phyloP scores from a whole-genome alignment of 208 protist genomes.

The Trypanosoma caninum region DNA sequence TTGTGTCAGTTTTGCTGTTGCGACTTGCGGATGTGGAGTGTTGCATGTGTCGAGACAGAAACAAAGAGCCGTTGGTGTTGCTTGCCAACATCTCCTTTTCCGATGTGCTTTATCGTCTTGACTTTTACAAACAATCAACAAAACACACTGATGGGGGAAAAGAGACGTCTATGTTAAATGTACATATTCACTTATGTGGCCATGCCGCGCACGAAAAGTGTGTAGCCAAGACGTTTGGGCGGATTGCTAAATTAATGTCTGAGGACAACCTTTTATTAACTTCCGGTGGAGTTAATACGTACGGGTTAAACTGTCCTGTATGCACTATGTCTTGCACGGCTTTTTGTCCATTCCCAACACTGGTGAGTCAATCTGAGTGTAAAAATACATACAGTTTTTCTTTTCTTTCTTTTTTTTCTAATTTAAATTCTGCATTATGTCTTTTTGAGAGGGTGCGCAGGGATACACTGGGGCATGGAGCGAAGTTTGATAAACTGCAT shows the following conservation, averaged over 20 bases:
- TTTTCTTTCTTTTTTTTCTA: too few relatives aligned
- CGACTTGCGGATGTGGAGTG: conserved; percentile 55
- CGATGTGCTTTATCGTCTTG: conserved; percentile 31
- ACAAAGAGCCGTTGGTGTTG: conserved; percentile 50
- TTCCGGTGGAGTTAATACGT: conserved; percentile 23
- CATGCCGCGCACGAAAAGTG: conserved; percentile 67
- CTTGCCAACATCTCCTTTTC: conserved; percentile 56
- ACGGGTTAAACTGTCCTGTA: conserved; percentile 65
- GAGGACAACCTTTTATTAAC: background rate
- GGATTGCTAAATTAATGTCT: conserved; percentile 37
- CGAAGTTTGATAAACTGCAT: conserved; percentile 27
- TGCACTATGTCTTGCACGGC: conserved; percentile 64
- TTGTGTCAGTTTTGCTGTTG: conserved; percentile 33
- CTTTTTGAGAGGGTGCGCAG: conserved; percentile 18
- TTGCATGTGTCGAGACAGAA: conserved; percentile 50
- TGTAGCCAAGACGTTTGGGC: conserved; percentile 45
- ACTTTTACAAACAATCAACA: conserved; percentile 19
- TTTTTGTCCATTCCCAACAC: conserved; percentile 49
- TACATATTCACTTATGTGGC: conserved; percentile 56
- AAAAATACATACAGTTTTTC: conserved; percentile 33
- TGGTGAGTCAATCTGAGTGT: conserved; percentile 6
- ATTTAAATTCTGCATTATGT: conserved; percentile 1
- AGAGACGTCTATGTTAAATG: conserved; percentile 34
- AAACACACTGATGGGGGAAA: background rate
- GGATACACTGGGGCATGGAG: background rate